A percentile compares a stretch with the other conserved stretches of the same genome.
Conservation (phyloP, 129 eudicot genomes). For the Deinandra increscens region DNA sequence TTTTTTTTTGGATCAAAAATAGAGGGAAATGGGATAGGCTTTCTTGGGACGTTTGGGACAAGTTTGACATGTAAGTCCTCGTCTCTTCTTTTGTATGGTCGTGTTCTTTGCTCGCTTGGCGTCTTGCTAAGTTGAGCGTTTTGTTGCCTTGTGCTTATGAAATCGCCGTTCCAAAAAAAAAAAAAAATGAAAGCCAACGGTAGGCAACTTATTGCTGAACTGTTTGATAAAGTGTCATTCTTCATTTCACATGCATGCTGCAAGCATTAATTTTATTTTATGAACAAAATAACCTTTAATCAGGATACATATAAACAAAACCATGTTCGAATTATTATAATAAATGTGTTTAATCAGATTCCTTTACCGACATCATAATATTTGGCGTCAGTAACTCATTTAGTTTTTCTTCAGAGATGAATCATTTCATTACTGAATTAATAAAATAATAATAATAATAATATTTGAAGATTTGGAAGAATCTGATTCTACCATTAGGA, state of each 20-base stretch:
- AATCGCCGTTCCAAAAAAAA: too few species aligned
- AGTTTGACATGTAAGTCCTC: too few species aligned
- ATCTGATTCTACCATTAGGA: constrained; percentile 23
- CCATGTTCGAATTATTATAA: constrained; percentile 6
- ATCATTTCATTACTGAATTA: constrained; percentile 3
- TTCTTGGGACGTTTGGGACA: too few species aligned
- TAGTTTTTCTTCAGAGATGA: background rate
- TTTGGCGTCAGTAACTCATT: constrained; percentile 18
- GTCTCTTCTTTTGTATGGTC: too few species aligned
- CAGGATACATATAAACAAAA: background rate
- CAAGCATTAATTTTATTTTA: background rate
- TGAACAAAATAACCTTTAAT: background rate
- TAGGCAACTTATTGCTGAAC: constrained; percentile 5
- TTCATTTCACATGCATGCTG: background rate
- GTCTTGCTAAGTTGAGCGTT: too few species aligned
- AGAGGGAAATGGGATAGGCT: too few species aligned
- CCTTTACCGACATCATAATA: constrained; percentile 35
- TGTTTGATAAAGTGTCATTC: background rate
- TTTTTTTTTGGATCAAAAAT: too few species aligned
- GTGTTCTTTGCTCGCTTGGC: too few species aligned
- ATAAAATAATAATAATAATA: background rate
- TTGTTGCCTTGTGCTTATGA: too few species aligned
- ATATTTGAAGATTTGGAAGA: background rate
- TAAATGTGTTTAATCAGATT: constrained; percentile 15
- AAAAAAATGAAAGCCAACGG: background rate